Conservation (phyloP, 225 moss, liverwort and hornwort genomes). For the Pseudoscleropodium purum region DNA sequence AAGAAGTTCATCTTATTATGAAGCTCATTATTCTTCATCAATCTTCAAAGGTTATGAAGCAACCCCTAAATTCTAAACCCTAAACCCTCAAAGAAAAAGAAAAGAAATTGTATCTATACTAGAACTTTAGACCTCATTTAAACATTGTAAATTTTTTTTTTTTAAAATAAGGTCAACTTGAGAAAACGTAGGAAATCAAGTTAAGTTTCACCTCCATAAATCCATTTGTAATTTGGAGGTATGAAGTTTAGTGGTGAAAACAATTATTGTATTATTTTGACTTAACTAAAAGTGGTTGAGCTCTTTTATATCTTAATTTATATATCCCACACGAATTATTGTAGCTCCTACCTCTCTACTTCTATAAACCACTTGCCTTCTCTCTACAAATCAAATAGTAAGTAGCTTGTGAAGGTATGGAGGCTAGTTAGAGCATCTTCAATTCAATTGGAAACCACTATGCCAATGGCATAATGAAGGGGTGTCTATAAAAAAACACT, state of each 20-base stretch:
- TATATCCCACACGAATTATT: not conserved
- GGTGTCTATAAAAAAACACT: not conserved
- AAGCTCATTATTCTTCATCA: not conserved
- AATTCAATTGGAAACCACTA: not conserved
- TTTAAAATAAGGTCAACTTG: not conserved
- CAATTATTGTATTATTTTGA: not conserved
- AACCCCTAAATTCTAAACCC: too few relatives aligned
- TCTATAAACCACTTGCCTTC: not conserved
- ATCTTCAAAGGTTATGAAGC: not conserved
- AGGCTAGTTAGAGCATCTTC: not conserved
- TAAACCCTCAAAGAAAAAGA: not conserved
- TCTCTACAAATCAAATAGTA: not conserved
- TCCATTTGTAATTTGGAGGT: not conserved
- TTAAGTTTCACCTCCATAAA: not conserved
- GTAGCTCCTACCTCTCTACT: not conserved
- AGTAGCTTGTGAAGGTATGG: not conserved
- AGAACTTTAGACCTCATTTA: not conserved
- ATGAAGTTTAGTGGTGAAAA: not conserved
- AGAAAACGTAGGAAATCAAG: not conserved
- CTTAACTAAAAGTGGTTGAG: not conserved
- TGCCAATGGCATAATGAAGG: not conserved
- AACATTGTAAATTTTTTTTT: not conserved
- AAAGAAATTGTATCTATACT: not conserved
- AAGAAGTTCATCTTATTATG: too few relatives aligned
- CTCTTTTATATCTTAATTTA: not conserved